phyloP scores from a whole-genome alignment of 2,329 filamentous ascomycete species.

The Xylaria sp. region DNA sequence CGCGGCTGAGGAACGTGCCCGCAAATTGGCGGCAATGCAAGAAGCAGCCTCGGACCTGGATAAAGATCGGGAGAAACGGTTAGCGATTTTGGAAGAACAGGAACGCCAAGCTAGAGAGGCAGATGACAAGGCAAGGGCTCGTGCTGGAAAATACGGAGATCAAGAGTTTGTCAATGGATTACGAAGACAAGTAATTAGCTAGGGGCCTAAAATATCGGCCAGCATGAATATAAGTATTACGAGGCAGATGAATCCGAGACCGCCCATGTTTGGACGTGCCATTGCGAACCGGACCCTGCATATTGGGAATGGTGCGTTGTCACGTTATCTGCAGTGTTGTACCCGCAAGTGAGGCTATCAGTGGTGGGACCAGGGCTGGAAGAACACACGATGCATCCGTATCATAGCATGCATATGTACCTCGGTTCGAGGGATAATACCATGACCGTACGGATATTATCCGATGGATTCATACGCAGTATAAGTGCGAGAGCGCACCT shows the following conservation, averaged over 20 bases:
- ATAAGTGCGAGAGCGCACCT: too few species aligned
- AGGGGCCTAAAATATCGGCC: not conserved
- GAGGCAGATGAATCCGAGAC: not conserved
- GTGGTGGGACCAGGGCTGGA: not conserved
- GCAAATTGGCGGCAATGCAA: constrained; percentile 79
- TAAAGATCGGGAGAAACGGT: constrained; percentile 72
- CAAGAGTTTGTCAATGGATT: constrained; percentile 72
- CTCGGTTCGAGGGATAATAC: not conserved
- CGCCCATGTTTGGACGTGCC: not conserved
- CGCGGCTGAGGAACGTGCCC: constrained; percentile 65
- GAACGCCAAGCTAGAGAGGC: constrained; percentile 73
- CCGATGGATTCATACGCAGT: not conserved
- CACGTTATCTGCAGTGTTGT: not conserved
- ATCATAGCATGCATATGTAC: not conserved
- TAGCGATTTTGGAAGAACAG: constrained; percentile 72
- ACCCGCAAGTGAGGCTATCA: not conserved
- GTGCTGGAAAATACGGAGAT: constrained; percentile 70
- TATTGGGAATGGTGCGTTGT: not conserved
- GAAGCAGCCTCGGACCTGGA: constrained; percentile 76
- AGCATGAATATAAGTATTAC: constrained; percentile 2
- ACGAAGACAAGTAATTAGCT: constrained; percentile 62
- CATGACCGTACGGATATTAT: not conserved
- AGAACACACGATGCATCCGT: not conserved
- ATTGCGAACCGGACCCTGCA: not conserved
- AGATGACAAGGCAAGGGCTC: constrained; percentile 71